Conservation (phyloP, 2,329 filamentous ascomycete genomes). For the Beauveria sp. region DNA sequence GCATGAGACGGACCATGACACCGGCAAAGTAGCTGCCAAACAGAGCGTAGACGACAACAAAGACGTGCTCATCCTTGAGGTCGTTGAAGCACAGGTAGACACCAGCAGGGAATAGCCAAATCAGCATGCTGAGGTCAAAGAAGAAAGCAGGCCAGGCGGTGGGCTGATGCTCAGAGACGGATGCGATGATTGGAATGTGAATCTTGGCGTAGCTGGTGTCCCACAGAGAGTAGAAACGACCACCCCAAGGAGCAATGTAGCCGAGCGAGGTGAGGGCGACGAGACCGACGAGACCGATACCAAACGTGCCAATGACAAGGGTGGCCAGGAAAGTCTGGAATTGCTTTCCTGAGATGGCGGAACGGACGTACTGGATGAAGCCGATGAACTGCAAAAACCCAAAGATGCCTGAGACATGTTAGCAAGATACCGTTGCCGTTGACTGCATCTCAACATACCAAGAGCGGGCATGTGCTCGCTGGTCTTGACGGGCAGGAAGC, state of each 20-base stretch:
- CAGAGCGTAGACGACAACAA: constrained; percentile 94
- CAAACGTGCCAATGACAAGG: constrained; percentile 67
- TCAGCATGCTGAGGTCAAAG: constrained; percentile 95
- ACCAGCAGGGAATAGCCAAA: constrained; percentile 98
- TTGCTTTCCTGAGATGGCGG: constrained; percentile 84
- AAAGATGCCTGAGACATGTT: constrained; percentile 66
- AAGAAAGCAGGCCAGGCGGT: constrained; percentile 99
- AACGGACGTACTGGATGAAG: constrained; percentile 83
- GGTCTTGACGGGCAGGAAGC: constrained; percentile 90
- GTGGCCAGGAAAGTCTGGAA: constrained; percentile 84
- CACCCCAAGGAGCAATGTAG: constrained; percentile 93
- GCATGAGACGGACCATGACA: constrained; percentile 98
- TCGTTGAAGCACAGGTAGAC: constrained; percentile 97
- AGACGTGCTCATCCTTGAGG: constrained; percentile 92
- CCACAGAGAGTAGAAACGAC: constrained; percentile 98
- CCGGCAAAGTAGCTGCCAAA: constrained; percentile 97
- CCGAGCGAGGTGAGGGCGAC: constrained; percentile 81
- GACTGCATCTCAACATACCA: constrained; percentile 44
- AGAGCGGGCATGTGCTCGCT: constrained; percentile 98
- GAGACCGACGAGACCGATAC: constrained; percentile 64
- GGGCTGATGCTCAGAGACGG: constrained; percentile 98
- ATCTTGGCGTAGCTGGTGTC: constrained; percentile 97
- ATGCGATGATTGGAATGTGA: constrained; percentile 98
- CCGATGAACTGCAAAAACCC: constrained; percentile 89
- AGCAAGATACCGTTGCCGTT: background rate